phyloP scores from a whole-genome alignment of 2,329 filamentous ascomycete species.

The Sphaerostilbella broomeana region DNA sequence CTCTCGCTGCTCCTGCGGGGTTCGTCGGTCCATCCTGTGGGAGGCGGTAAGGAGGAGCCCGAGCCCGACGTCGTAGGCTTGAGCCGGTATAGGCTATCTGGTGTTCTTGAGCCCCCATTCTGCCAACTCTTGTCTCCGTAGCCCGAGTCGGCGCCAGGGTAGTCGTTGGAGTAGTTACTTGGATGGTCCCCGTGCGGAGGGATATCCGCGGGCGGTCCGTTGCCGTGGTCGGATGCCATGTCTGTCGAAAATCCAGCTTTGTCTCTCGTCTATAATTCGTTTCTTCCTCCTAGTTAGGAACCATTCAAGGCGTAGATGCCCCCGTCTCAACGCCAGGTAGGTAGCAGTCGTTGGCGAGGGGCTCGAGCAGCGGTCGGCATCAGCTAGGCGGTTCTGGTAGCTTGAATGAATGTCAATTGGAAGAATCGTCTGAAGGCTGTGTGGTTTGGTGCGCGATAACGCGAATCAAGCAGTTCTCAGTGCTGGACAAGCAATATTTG shows the following conservation, averaged over 20 bases:
- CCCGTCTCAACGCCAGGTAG: conserved; percentile 27
- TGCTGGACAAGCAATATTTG: conserved; percentile 16
- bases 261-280: conserved; percentile 11
- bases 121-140: conserved; percentile 32
- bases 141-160: conserved; percentile 24
- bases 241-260: conserved; percentile 22
- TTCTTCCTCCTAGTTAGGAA: conserved; percentile 22
- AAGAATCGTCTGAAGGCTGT: conserved; percentile 4
- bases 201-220: conserved; percentile 34
- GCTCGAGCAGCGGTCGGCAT: conserved; percentile 31
- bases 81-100: conserved; percentile 30
- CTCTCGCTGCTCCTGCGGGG: conserved; percentile 50
- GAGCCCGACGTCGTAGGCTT: conserved; percentile 31
- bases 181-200: conserved; percentile 26
- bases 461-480: conserved; percentile 15
- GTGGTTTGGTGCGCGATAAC: conserved; percentile 17
- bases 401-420: conserved; percentile 25
- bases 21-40: conserved; percentile 34
- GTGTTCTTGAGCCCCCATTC: conserved; percentile 30
- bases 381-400: conserved; percentile 22
- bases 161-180: conserved; percentile 22
- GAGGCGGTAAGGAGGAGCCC: conserved; percentile 25
- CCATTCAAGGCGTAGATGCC: too few species aligned
- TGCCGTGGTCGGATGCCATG: conserved; percentile 44
- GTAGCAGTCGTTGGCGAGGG: conserved; percentile 27